Evolutionary conservation across 176 grass and related monocot species (phyloP).

Genomic region (Oryza longistaminata): DNA sequence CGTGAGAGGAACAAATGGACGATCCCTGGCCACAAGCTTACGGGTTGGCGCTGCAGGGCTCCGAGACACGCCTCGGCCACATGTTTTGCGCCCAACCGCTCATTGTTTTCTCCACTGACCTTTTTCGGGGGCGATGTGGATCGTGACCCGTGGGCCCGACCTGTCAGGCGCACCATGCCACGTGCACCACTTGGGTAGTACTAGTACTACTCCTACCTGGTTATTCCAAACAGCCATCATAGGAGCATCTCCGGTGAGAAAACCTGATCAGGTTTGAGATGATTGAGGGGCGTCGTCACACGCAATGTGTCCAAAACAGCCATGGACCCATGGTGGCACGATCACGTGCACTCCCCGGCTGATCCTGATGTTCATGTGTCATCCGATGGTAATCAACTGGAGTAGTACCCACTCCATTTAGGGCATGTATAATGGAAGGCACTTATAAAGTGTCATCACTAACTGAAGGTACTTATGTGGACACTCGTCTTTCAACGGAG

Average conservation of each 20-base stretch:
- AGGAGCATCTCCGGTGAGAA: neutral
- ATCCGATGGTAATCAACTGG: neutral
- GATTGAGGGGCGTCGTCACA: neutral
- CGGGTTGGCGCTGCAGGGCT: neutral
- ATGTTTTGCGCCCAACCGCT: neutral
- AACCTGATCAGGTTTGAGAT: neutral
- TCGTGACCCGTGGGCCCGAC: neutral
- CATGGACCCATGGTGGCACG: neutral
- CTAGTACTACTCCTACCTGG: neutral
- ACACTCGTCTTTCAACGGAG: too few relatives aligned
- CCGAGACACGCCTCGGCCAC: neutral
- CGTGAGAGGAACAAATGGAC: neutral
- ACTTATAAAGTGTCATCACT: too few relatives aligned
- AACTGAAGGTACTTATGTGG: too few relatives aligned
- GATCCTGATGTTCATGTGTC: neutral
- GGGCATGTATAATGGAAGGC: too few relatives aligned
- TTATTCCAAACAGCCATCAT: neutral
- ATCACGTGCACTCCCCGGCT: neutral
- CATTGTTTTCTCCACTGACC: neutral
- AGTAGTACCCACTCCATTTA: neutral
- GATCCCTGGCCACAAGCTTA: neutral
- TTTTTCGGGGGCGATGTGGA: neutral
- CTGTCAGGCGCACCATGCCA: neutral
- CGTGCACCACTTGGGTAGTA: neutral
- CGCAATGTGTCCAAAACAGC: neutral